Evolutionary conservation across 306 rosid genomes (phyloP), one percentile per base, ranked within the genome.

Genomic region (Styphnolobium japonicum): DNA sequence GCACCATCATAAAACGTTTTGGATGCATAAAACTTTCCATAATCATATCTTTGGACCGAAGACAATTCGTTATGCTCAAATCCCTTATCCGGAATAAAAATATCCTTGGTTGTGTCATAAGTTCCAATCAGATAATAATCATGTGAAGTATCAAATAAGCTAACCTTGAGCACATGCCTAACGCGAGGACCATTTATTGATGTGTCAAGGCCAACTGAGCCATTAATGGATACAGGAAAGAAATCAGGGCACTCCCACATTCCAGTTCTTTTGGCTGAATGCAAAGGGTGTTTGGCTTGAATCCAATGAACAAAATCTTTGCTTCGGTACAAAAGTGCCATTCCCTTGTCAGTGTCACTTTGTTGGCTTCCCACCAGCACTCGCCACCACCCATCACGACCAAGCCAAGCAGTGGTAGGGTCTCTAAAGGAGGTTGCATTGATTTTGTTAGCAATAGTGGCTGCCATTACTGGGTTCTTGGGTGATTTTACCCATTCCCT

Each of bases 171-270:
- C 23, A 83, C 83, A 33, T 78, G 86, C 52, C 48, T 69, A 22
- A 46, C 8, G 31, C 16, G 33, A 16, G 36, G 39, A 36, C 7
- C 58, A 1, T 10, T 10, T 56, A 29, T 49, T 5, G 76, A 81
- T 23, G 76, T 56, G 22, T 81, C 85, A 42, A 81, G 34, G 16
- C 85, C 78, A 16, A 39, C 5, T 15, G 12, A 40, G 7, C 52
- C 66, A 19, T 45, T 56, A 33, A 34, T 48, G 31, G 45, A 2
- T 8, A 83, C 83, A 0, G 83, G 80, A 51, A 45, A 77, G 37
- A 77, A 83, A 77, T 77, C 86, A 14, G 86, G 86, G 40, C 83
- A 71, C 72, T 71, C 80, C 83, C 83, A 83, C 83, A 78, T 73
- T 9, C 80, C 80, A 11, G 77, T 60, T 4, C 58, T 16, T 19